A percentile compares a stretch with the other conserved stretches of the same genome.
Evolutionary conservation across 768 basidiomycete species (phyloP).

Genomic region (Lentinula guzmanii): DNA sequence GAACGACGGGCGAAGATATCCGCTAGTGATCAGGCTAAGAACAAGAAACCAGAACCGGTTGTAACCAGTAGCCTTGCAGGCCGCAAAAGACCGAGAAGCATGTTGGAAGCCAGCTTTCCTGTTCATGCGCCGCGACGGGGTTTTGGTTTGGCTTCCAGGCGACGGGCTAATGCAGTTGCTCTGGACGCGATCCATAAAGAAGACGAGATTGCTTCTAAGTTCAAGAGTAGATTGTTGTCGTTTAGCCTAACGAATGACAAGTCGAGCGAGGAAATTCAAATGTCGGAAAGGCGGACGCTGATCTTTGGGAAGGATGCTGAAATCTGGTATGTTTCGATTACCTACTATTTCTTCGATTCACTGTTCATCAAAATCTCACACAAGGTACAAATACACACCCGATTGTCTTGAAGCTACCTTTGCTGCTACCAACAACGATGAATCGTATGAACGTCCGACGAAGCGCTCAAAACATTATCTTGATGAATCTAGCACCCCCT

Average conservation of each 20-base stretch:
- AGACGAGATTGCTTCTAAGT: not conserved
- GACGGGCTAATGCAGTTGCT: conserved; percentile 3
- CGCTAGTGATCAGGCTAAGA: not conserved
- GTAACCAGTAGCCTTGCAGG: not conserved
- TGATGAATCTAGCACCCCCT: not conserved
- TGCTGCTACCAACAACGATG: not conserved
- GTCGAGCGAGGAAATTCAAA: not conserved
- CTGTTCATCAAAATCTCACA: no score
- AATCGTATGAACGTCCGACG: not conserved
- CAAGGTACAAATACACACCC: conserved; percentile 1
- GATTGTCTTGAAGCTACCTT: not conserved
- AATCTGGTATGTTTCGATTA: not conserved
- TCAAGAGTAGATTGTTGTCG: not conserved
- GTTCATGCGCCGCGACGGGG: conserved; percentile 1
- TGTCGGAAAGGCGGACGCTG: not conserved
- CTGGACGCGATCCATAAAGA: not conserved
- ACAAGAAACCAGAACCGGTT: not conserved
- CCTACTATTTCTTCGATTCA: not conserved
- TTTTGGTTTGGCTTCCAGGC: not conserved
- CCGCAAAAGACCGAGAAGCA: not conserved
- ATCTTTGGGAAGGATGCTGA: conserved; percentile 5
- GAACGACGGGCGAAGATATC: conserved; percentile 5
- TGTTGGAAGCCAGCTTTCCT: not conserved
- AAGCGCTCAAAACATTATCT: not conserved
- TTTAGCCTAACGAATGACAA: not conserved